phyloP scores from a whole-genome alignment of 352 stramenopile species.

The Phytophthora colocasiae region DNA sequence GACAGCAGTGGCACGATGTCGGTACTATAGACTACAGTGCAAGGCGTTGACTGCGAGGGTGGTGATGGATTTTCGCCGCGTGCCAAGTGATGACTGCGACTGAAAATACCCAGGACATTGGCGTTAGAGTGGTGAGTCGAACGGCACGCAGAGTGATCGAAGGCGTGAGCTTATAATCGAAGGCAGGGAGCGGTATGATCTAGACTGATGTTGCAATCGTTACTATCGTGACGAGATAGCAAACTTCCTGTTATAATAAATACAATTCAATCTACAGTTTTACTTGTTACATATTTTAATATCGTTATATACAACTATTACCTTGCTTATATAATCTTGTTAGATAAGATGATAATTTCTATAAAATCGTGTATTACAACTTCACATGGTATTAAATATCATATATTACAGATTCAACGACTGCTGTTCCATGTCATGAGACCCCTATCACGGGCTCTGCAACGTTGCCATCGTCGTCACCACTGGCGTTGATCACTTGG shows the following conservation, averaged over 20 bases:
- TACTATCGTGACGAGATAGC: slow-evolving; percentile 11
- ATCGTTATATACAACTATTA: no score
- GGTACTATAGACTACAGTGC: background rate
- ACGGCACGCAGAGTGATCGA: slow-evolving; percentile 7
- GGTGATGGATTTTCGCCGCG: slow-evolving; percentile 3
- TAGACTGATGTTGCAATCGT: slow-evolving; percentile 3
- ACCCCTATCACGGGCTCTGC: slow-evolving; percentile 13
- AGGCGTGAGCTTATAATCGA: background rate
- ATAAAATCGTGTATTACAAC: no score
- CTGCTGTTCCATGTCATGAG: slow-evolving; percentile 22
- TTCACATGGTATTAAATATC: background rate
- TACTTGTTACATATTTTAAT: no score
- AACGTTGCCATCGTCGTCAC: slow-evolving; percentile 24
- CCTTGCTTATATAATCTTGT: no score
- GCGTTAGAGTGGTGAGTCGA: slow-evolving; percentile 1
- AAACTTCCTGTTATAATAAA: background rate
- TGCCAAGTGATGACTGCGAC: slow-evolving; percentile 13
- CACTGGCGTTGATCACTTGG: slow-evolving; percentile 12
- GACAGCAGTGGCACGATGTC: slow-evolving; percentile 11
- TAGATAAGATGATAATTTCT: no score
- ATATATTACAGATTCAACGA: background rate
- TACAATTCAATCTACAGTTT: no score
- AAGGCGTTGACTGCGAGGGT: background rate
- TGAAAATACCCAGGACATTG: slow-evolving; percentile 3
- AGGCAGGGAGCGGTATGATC: background rate